A percentile compares a stretch with the other conserved stretches of the same genome.
These are phyloP conservation scores for Arthroderma sp. DNA, from an alignment of 2,329 filamentous ascomycete genomes.

Conservation along the genomic window DNA sequence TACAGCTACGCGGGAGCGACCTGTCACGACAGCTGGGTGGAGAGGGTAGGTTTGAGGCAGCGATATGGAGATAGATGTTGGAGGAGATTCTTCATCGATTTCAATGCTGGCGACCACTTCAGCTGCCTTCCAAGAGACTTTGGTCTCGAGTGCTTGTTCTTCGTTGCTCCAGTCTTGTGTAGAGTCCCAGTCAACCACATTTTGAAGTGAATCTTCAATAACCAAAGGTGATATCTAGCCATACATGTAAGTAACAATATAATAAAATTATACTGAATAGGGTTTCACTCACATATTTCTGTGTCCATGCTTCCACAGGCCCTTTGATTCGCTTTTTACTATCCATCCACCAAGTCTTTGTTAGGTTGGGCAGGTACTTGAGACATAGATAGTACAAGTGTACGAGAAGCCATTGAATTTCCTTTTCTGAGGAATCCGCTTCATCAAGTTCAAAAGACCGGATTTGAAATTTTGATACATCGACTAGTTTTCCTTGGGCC, in stretches of 20 bases:
- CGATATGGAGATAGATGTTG: slow-evolving; percentile 67
- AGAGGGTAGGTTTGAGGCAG: slow-evolving; percentile 75
- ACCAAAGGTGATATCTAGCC: slow-evolving; percentile 30
- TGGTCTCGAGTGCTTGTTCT: slow-evolving; percentile 47
- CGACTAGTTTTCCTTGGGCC: slow-evolving; percentile 56
- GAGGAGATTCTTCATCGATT: slow-evolving; percentile 73
- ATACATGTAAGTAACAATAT: background rate
- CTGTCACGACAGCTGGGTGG: slow-evolving; percentile 59
- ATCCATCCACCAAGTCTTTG: slow-evolving; percentile 73
- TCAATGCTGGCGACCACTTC: slow-evolving; percentile 78
- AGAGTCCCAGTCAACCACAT: slow-evolving; percentile 29
- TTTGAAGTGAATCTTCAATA: slow-evolving; percentile 26
- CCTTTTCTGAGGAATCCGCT: slow-evolving; percentile 54
- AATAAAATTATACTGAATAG: background rate
- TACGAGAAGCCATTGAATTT: slow-evolving; percentile 69
- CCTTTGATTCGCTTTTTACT: slow-evolving; percentile 67
- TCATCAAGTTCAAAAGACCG: slow-evolving; percentile 46
- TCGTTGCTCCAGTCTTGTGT: slow-evolving; percentile 36
- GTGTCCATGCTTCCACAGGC: slow-evolving; percentile 72
- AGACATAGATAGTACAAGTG: slow-evolving; percentile 77
- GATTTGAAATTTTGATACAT: slow-evolving; percentile 58
- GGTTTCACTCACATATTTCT: slow-evolving; percentile 58
- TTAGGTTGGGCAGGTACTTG: slow-evolving; percentile 62
- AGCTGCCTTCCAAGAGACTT: slow-evolving; percentile 54
- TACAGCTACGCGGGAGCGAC: slow-evolving; percentile 72